Evolutionary conservation across 2,329 filamentous ascomycete species (phyloP), one percentile per base, ranked within the genome.

Genomic region (Fusarium sp.): DNA sequence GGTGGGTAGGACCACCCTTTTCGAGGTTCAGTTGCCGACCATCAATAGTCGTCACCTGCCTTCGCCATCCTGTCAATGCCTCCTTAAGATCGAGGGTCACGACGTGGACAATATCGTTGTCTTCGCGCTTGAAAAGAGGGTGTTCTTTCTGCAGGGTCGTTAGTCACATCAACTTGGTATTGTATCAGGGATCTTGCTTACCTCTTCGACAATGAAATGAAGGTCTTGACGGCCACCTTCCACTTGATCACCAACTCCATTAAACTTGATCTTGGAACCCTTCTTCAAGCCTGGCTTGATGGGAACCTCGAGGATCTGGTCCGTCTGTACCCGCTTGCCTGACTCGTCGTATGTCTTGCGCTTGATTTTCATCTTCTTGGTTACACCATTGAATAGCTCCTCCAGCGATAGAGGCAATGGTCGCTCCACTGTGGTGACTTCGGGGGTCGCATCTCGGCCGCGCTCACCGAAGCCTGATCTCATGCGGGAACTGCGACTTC

Each of bases 331-430:
- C 73, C 93, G 89, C 83, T 97, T 97, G 62, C 93, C 93, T 0
- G 86, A 90, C 18, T 90, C 85, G 79, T 99, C 96, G 78, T 93
- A 98, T 16, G 91, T 93, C 88, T 98, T 98, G 76, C 95, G 89
- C 84, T 97, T 97, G 70, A 98, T 97, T 83, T 96, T 97, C 86
- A 99, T 93, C 86, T 97, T 97, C 87, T 99, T 99, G 53, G 91
- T 93, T 34, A 89, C 89, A 40, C 96, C 96, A 25, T 86, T 90
- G 83, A 89, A 98, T 67, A 98, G 82, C 76, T 99, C 96, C 79
- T 99, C 96, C 33, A 99, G 83, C 2, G 91, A 89, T 20, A 99
- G 83, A 3, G 90, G 88, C 67, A 99, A 80, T 49, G 91, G 89
- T 75, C 92, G 91, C 81, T 98, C 95, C 10, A 98, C 90, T 1